A percentile compares a stretch with the other conserved stretches of the same genome.
These are phyloP conservation scores for Pseudotsuga menziesii DNA, from an alignment of 75 land plant genomes.

Conservation along the genomic window DNA sequence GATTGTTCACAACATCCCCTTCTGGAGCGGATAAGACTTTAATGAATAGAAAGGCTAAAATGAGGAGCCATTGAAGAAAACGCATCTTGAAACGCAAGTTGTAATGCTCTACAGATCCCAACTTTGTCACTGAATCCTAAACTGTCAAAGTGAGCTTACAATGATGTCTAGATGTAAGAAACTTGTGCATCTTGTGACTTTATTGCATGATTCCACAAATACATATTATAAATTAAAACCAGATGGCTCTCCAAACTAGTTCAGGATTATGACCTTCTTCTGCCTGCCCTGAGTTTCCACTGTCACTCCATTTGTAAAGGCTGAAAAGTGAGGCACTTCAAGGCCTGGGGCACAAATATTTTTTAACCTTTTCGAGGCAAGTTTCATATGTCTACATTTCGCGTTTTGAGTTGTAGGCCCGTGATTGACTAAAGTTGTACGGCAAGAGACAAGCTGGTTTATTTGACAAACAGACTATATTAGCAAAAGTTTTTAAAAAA, in stretches of 20 bases:
- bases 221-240: background rate
- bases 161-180: background rate
- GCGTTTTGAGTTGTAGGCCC: no score
- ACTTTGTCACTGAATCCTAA: background rate
- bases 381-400: no score
- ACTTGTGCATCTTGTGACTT: background rate
- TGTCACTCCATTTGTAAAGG: background rate
- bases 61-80: slow-evolving; percentile 2
- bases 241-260: background rate
- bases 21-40: slow-evolving; percentile 4
- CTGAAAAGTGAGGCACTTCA: background rate
- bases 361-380: no score
- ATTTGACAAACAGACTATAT: no score
- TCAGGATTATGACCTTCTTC: no score
- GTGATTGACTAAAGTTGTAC: no score
- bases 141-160: background rate
- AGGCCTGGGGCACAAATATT: no score
- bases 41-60: slow-evolving; percentile 6
- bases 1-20: slow-evolving; percentile 19
- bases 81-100: background rate
- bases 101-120: background rate
- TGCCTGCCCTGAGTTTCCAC: background rate
- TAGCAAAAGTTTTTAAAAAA: no score
- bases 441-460: no score
- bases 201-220: background rate